A percentile compares a stretch with the other conserved stretches of the same genome.
Evolutionary conservation across 2,329 filamentous ascomycete genomes (phyloP).

Genomic region (Plectosphaerella cucumerina): DNA sequence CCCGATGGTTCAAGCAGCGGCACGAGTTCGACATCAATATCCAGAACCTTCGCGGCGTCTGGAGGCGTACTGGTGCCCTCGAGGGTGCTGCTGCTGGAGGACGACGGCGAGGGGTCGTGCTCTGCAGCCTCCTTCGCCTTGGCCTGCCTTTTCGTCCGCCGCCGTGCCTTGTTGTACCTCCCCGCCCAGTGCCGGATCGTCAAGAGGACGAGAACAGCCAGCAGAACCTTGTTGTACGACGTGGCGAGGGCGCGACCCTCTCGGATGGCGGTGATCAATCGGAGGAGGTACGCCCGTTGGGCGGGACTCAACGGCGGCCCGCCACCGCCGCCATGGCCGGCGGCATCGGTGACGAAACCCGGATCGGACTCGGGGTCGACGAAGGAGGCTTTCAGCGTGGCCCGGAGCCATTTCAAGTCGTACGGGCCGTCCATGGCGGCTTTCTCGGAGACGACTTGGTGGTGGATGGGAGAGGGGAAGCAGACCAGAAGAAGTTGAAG

Average conservation of each 20-base stretch:
- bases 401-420: not conserved
- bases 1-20: constrained; percentile 22
- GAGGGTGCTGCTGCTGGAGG: not conserved
- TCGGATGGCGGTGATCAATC: constrained; percentile 25
- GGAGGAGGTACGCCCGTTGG: constrained; percentile 25
- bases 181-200: constrained; percentile 20
- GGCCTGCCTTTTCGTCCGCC: constrained; percentile 13
- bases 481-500: not conserved
- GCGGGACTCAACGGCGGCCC: constrained; percentile 18
- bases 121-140: not conserved
- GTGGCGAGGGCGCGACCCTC: constrained; percentile 25
- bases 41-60: constrained; percentile 14
- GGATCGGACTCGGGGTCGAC: not conserved
- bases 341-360: not conserved
- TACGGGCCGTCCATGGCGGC: not conserved
- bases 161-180: constrained; percentile 14
- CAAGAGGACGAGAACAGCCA: constrained; percentile 22
- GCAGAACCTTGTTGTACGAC: constrained; percentile 28
- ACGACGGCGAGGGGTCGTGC: not conserved
- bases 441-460: not conserved
- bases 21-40: constrained; percentile 27
- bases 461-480: not conserved
- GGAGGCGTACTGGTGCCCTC: constrained; percentile 12
- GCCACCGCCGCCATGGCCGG: not conserved
- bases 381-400: not conserved